Evolutionary conservation across 148 eudicot genomes (phyloP), one percentile per base, ranked within the genome.

Genomic region (Dianthus caryophyllus): DNA sequence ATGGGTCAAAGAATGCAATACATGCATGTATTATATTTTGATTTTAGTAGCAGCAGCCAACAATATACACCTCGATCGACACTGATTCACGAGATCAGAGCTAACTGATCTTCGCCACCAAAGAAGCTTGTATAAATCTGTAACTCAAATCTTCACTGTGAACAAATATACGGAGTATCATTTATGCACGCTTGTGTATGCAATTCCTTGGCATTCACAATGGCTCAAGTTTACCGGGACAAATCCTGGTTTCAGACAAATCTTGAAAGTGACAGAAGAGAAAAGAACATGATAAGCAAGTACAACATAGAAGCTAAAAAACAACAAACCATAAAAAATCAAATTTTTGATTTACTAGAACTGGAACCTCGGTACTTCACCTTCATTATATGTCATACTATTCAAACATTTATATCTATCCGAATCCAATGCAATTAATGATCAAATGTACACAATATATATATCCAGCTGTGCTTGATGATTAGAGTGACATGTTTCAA

Each of bases 121-220:
- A 63, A 47, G 17, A 58, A 53, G 33, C 43, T 38, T 62, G 41
- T 52, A 9, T 48, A 51, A 67, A 71, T 59, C 68, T 71, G 43
- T 39, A 71, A 71, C 57, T 71, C 75, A 76, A 71, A 30, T 66
- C 21, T 71, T 72, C 14, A 43, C 61, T 36, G 41, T 67, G 65
- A 67, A 25, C 24, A 52, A 49, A 72, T 21, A 33, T 56, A 69
- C 54, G 26, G 29, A 51, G 11, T 68, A n/a, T n/a, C n/a, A n/a
- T n/a, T n/a, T 63, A 22, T 64, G 73, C 65, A 69, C 64, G 69
- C 52, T 58, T 47, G 70, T 64, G 73, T 22, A 69, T 17, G 53
- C 16, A 69, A 69, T 55, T 75, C 57, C 24, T 64, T 63, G 78
- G 64, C 69, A 46, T 62, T 64, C 69, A 75, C 78, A 73, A 69